Base-by-base conservation (phyloP, 768 basidiomycete species). In the Leccinum obscurum region DNA sequence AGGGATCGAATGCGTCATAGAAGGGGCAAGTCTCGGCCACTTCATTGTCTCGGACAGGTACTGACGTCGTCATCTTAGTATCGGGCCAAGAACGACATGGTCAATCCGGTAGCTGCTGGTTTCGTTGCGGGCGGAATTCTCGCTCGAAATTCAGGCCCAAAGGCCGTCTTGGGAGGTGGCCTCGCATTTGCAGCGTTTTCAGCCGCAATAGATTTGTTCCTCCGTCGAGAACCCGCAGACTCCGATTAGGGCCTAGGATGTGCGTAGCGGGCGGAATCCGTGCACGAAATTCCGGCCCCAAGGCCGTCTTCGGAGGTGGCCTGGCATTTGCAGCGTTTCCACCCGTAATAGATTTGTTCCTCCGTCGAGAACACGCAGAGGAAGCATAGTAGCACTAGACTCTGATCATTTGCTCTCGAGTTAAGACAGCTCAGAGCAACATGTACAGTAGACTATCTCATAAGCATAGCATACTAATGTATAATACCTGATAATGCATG, bases 1-100 rank as follows among this genome's bases (percentile, higher is more conserved):
- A n/a, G 95, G 95, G 28, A 86, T 93, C 8, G 96, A 98, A 77
- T 98, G 96, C 68, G 88, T 93, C 58, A 89, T 98, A 57, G 96
- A 98, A 77, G 91, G 88, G 65, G 95, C 92, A 75, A 71, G 94
- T 86, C 20, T 26, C 17, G 39, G 32, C 51, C 39, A 34, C n/a
- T 1, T 35, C 24, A 35, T 28, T 6, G 3, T 54, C 35, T 26
- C 39, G 0, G 24, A 46, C 13, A 32, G 1, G 11, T 50, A 11
- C 30, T 66, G 35, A 71, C 14, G 0, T 26, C 20, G 34, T 17
- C 3, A 7, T 37, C 3, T 32, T 62, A 97, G 95, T 98, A 97
- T 76, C 93, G 96, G 50, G 95, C 93, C 9, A 94, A 88, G 76
- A 95, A 97, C 69, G 96, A 98, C 73, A 92, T 98, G 66, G 88